Evolutionary conservation across 805 yeast genomes (phyloP).

Genomic region (Candida odintsovae): DNA sequence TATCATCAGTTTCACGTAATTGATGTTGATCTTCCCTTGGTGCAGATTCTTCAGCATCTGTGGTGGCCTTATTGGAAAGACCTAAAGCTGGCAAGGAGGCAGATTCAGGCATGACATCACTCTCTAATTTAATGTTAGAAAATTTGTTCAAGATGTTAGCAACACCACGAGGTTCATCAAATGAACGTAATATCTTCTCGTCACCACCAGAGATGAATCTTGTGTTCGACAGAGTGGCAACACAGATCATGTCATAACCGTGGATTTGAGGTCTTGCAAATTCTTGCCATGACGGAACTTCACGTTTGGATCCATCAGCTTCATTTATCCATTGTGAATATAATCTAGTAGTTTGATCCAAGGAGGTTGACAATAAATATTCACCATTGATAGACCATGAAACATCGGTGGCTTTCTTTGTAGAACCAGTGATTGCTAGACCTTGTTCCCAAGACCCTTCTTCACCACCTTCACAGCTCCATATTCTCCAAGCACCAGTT

Average conservation of each 20-base stretch:
- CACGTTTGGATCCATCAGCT: slow-evolving; percentile 26
- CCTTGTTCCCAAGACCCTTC: slow-evolving; percentile 36
- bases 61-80: slow-evolving; percentile 82
- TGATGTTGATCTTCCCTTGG: slow-evolving; percentile 23
- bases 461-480: slow-evolving; percentile 36
- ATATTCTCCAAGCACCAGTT: slow-evolving; percentile 88
- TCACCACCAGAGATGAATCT: slow-evolving; percentile 92
- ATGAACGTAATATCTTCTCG: slow-evolving; percentile 85
- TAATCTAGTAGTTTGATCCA: slow-evolving; percentile 90
- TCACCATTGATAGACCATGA: slow-evolving; percentile 68
- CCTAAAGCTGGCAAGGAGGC: slow-evolving; percentile 94
- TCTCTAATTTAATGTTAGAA: slow-evolving; percentile 36
- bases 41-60: slow-evolving; percentile 30
- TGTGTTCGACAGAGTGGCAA: slow-evolving; percentile 52
- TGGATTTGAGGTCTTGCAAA: slow-evolving; percentile 97
- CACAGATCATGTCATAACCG: slow-evolving; percentile 92
- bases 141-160: slow-evolving; percentile 52
- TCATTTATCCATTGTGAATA: slow-evolving; percentile 55
- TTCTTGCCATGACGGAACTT: slow-evolving; percentile 65
- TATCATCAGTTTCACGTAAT: slow-evolving; percentile 26
- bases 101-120: slow-evolving; percentile 56
- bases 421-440: slow-evolving; percentile 71
- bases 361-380: slow-evolving; percentile 68
- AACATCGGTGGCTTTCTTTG: slow-evolving; percentile 67
- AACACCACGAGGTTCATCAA: slow-evolving; percentile 81